phyloP scores from a whole-genome alignment of 768 basidiomycete species.

The Thelephora ganbajun region DNA sequence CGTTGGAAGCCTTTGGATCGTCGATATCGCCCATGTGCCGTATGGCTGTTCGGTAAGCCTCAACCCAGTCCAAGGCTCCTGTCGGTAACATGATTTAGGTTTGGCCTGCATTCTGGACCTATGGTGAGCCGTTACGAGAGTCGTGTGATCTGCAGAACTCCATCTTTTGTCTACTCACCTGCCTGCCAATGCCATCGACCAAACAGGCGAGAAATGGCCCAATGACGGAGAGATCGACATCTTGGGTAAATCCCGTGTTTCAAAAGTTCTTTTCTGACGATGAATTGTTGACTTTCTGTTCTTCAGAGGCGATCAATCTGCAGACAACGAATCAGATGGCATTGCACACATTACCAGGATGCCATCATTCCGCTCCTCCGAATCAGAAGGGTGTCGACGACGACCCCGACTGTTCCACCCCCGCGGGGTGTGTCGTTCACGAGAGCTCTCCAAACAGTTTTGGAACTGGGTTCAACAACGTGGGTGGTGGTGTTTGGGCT shows the following conservation, averaged over 20 bases:
- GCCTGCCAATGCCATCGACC: conserved; percentile 14
- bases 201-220: conserved; percentile 26
- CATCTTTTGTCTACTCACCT: conserved; percentile 31
- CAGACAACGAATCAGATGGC: conserved; percentile 40
- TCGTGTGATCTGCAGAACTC: conserved; percentile 12
- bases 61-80: conserved; percentile 2
- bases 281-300: conserved; percentile 34
- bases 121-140: conserved; percentile 21
- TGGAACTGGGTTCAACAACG: conserved; percentile 26
- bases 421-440: conserved; percentile 22
- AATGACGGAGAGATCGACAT: conserved; percentile 23
- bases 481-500: conserved; percentile 55
- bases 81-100: conserved; percentile 6
- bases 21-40: conserved; percentile 28
- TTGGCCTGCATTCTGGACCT: conserved; percentile 19
- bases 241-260: neutral
- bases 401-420: conserved; percentile 17
- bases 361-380: conserved; percentile 18
- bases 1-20: conserved; percentile 27
- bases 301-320: conserved; percentile 37
- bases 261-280: neutral
- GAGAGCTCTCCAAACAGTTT: conserved; percentile 26
- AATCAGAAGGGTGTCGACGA: conserved; percentile 20
- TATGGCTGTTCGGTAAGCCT: conserved; percentile 37
- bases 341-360: conserved; percentile 32